A percentile compares a stretch with the other conserved stretches of the same genome.
Conservation (phyloP, 805 yeast species). For the Candida sithepensis region DNA sequence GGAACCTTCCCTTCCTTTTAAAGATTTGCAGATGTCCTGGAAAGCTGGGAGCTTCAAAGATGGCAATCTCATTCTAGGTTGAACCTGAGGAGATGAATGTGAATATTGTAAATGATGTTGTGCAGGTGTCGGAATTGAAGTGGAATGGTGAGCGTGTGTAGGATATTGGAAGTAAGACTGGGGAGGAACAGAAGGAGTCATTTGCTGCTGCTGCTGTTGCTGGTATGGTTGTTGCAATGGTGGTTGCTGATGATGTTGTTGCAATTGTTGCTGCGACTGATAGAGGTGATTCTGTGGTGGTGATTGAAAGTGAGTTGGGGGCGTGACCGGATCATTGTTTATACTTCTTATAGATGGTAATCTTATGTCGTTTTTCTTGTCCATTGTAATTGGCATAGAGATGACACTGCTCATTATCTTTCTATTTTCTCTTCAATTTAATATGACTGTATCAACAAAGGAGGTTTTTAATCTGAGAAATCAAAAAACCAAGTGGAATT, state of each 20-base stretch:
- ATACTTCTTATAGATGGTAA: slow-evolving; percentile 17
- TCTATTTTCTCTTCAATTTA: background rate
- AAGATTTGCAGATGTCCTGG: slow-evolving; percentile 82
- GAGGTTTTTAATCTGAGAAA: no score
- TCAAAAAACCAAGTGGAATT: no score
- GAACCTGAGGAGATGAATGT: background rate
- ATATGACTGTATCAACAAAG: no score
- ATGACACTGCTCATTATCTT: slow-evolving; percentile 1
- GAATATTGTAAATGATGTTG: background rate
- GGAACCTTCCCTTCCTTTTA: background rate
- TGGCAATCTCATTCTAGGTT: slow-evolving; percentile 50
- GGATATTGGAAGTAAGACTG: no score
- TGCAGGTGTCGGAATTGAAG: slow-evolving; percentile 43
- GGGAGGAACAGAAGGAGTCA: no score
- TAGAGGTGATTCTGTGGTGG: slow-evolving; percentile 30
- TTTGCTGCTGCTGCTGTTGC: background rate
- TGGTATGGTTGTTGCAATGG: no score
- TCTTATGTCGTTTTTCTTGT: slow-evolving; percentile 11
- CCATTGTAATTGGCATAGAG: slow-evolving; percentile 12
- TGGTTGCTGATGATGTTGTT: no score
- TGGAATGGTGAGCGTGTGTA: background rate
- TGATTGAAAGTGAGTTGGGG: slow-evolving; percentile 32
- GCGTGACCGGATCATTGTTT: slow-evolving; percentile 42
- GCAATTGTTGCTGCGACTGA: no score
- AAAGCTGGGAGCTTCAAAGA: slow-evolving; percentile 70